Percentiles rank a stretch among this genome's conserved stretches.
These are phyloP conservation scores for Sicyos edulis DNA, from an alignment of 306 rosid species.

Conservation along the genomic window DNA sequence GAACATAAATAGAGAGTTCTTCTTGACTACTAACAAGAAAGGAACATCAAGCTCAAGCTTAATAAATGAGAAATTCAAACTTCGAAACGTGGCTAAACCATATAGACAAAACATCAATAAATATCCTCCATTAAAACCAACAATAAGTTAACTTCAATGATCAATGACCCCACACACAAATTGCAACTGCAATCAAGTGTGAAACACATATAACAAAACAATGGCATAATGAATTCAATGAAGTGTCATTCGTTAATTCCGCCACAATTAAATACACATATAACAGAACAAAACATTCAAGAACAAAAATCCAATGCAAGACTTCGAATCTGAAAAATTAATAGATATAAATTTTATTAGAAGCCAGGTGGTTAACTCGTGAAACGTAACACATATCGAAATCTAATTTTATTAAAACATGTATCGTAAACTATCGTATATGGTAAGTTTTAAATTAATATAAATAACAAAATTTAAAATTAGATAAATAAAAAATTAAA, in stretches of 20 bases:
- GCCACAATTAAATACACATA: neutral
- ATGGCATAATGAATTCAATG: neutral
- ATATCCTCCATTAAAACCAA: neutral
- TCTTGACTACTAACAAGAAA: neutral
- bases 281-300: neutral
- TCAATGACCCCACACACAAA: slow-evolving; percentile 12
- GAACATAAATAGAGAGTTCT: neutral
- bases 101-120: neutral
- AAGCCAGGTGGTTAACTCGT: too few species aligned
- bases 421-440: too few species aligned
- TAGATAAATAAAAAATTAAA: too few species aligned
- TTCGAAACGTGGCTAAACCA: neutral
- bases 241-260: slow-evolving; percentile 7
- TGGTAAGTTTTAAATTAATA: too few species aligned
- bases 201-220: neutral
- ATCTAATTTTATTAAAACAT: too few species aligned
- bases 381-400: too few species aligned
- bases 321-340: too few species aligned
- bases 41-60: neutral
- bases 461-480: too few species aligned
- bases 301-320: neutral
- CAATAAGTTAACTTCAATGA: neutral
- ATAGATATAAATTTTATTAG: too few species aligned
- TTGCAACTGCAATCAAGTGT: neutral
- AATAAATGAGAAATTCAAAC: slow-evolving; percentile 5